These are phyloP conservation scores for Solanum habrochaites DNA, from an alignment of 257 asterid species.

Conservation along the genomic window DNA sequence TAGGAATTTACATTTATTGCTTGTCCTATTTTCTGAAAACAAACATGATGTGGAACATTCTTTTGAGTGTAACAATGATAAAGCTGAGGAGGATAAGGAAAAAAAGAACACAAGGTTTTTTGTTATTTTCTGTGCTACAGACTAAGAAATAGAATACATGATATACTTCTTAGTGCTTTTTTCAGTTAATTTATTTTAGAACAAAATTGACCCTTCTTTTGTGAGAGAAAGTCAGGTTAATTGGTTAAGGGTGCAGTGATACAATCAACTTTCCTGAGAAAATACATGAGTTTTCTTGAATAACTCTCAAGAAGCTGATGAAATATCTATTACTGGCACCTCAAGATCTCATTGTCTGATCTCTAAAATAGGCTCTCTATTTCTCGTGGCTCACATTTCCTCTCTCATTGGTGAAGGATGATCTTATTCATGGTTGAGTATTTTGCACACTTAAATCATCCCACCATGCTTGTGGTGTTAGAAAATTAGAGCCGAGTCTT, in stretches of 20 bases:
- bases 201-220: not conserved
- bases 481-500: not conserved
- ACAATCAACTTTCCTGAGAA: not conserved
- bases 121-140: not conserved
- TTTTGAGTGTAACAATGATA: not conserved
- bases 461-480: not conserved
- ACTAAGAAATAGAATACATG: not conserved
- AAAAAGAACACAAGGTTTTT: not conserved
- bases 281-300: not conserved
- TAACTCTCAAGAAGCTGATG: not conserved
- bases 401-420: not conserved
- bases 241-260: not conserved
- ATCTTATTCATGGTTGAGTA: not conserved
- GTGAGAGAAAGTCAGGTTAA: not conserved
- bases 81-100: not conserved
- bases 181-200: not conserved
- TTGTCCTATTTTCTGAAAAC: not conserved
- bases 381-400: not conserved
- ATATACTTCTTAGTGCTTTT: not conserved
- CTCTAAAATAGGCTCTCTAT: not conserved
- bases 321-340: not conserved
- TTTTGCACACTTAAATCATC: not conserved
- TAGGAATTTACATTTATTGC: not conserved
- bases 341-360: not conserved
- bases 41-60: not conserved